Conservation (phyloP, 441 rosid genomes). For the Adansonia grandidieri region DNA sequence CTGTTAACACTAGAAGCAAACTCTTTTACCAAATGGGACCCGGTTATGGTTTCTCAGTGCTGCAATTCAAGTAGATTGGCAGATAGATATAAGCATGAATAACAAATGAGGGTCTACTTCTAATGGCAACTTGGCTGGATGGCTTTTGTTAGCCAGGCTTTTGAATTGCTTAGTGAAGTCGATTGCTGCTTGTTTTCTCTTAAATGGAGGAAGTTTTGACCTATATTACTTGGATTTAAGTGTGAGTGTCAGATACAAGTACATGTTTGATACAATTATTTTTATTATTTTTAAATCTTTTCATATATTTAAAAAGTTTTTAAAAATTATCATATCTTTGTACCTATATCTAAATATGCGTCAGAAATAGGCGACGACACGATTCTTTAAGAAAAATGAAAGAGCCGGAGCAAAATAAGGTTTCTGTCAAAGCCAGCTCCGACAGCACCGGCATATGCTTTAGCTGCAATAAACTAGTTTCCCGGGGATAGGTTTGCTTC, state of each 20-base stretch:
- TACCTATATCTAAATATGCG: too few relatives aligned
- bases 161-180: constrained; percentile 30
- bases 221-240: too few relatives aligned
- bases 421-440: constrained; percentile 42
- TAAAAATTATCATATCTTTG: too few relatives aligned
- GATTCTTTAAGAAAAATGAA: too few relatives aligned
- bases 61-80: constrained; percentile 33
- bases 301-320: too few relatives aligned
- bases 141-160: constrained; percentile 17
- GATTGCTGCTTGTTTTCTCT: constrained; percentile 6
- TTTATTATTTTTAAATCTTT: too few relatives aligned
- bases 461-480: constrained; percentile 40
- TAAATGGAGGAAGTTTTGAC: too few relatives aligned
- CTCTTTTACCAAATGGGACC: constrained; percentile 31
- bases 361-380: too few relatives aligned
- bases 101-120: constrained; percentile 32
- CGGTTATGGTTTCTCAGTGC: constrained; percentile 27
- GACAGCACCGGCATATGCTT: constrained; percentile 36
- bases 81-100: constrained; percentile 25
- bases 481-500: constrained; percentile 33
- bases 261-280: too few relatives aligned
- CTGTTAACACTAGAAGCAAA: constrained; percentile 41
- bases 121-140: constrained; percentile 40
- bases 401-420: too few relatives aligned
- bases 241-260: too few relatives aligned